A percentile compares a stretch with the other conserved stretches of the same genome.
phyloP scores from a whole-genome alignment of 1,284 basidiomycete species.

The Trichosporon ovoides region DNA sequence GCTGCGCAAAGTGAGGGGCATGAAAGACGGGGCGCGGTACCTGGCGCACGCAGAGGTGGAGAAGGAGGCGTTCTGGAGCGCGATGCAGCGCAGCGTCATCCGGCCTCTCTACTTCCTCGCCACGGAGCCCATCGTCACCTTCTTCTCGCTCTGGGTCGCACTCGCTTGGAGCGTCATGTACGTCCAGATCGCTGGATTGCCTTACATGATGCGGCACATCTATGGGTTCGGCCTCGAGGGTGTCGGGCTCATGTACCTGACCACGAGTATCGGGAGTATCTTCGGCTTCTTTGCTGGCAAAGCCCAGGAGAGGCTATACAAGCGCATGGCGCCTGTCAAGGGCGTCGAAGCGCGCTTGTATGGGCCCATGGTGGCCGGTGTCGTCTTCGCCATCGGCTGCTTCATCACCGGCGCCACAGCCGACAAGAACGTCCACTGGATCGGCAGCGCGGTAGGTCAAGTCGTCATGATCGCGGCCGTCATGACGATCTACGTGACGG shows the following conservation, averaged over 20 bases:
- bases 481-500: slow-evolving; percentile 20
- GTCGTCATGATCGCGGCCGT: slow-evolving; percentile 51
- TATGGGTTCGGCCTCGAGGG: slow-evolving; percentile 64
- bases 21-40: slow-evolving; percentile 39
- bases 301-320: slow-evolving; percentile 65
- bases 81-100: slow-evolving; percentile 33
- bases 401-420: slow-evolving; percentile 51
- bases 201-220: slow-evolving; percentile 58
- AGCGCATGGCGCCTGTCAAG: slow-evolving; percentile 38
- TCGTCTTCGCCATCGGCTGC: slow-evolving; percentile 61
- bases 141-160: slow-evolving; percentile 70
- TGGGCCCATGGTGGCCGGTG: slow-evolving; percentile 59
- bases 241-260: slow-evolving; percentile 59
- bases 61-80: slow-evolving; percentile 34
- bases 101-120: slow-evolving; percentile 54
- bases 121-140: slow-evolving; percentile 69
- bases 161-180: slow-evolving; percentile 74
- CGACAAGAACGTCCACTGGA: slow-evolving; percentile 32
- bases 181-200: slow-evolving; percentile 62
- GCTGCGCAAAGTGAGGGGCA: slow-evolving; percentile 38
- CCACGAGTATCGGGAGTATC: slow-evolving; percentile 57
- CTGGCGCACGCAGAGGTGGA: slow-evolving; percentile 45
- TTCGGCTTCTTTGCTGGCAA: slow-evolving; percentile 59
- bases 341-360: slow-evolving; percentile 73
- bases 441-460: slow-evolving; percentile 52